Evolutionary conservation across 345 rosid species (phyloP).

Genomic region (Dipteronia sinensis): DNA sequence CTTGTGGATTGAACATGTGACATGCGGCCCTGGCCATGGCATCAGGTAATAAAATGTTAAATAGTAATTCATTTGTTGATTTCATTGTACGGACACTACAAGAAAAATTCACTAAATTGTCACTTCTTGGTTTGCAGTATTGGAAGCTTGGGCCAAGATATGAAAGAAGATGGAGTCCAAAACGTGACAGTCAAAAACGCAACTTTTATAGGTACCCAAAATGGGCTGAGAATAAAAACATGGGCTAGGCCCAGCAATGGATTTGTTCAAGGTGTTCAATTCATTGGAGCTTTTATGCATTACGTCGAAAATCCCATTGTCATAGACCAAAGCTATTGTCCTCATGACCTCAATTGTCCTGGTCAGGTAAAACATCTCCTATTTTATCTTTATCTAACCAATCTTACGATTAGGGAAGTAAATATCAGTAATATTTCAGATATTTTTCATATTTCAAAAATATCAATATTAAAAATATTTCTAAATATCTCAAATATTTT

Average conservation of each 20-base stretch:
- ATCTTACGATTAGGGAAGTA: background rate
- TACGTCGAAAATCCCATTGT: conserved; percentile 52
- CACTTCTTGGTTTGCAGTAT: conserved; percentile 39
- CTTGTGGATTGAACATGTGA: conserved; percentile 28
- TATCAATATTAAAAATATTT: too few species aligned
- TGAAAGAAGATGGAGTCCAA: conserved; percentile 51
- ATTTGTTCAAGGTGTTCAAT: conserved; percentile 48
- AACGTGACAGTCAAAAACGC: conserved; percentile 50
- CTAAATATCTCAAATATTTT: too few species aligned
- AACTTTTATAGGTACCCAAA: conserved; percentile 41
- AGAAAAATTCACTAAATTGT: too few species aligned
- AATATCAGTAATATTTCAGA: too few species aligned
- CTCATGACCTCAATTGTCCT: conserved; percentile 49
- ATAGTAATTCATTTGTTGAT: too few species aligned
- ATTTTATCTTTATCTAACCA: background rate
- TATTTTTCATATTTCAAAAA: too few species aligned
- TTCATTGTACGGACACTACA: too few species aligned
- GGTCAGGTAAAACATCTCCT: background rate
- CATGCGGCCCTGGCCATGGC: conserved; percentile 43
- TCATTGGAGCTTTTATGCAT: conserved; percentile 40
- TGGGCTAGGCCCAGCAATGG: conserved; percentile 71
- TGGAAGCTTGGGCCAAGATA: conserved; percentile 53
- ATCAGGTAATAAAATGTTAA: conserved; percentile 15
- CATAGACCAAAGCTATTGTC: conserved; percentile 68
- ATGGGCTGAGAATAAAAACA: conserved; percentile 68